A percentile compares a stretch with the other conserved stretches of the same genome.
Evolutionary conservation across 2,329 filamentous ascomycete genomes (phyloP).

Genomic region (Fusarium sp.): DNA sequence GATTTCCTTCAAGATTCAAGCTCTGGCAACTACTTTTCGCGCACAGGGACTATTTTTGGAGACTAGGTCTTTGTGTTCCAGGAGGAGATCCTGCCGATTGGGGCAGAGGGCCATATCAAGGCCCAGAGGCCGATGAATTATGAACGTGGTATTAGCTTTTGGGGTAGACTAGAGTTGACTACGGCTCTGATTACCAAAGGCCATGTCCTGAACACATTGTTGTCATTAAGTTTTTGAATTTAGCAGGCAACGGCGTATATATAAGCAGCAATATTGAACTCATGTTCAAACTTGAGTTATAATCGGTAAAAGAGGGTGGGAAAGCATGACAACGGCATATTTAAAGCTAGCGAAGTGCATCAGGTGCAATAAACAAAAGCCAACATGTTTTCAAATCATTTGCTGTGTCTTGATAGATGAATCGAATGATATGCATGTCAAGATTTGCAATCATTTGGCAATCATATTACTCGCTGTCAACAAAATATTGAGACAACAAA

Average conservation of each 20-base stretch:
- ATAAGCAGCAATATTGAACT: background rate
- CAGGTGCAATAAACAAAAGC: too few species aligned
- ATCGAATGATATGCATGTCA: too few species aligned
- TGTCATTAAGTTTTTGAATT: conserved; percentile 16
- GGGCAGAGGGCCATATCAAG: conserved; percentile 66
- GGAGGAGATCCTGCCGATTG: conserved; percentile 79
- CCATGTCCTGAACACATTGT: too few species aligned
- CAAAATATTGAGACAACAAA: too few species aligned
- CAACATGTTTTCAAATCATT: too few species aligned
- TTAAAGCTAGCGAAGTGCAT: too few species aligned
- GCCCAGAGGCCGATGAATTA: conserved; percentile 55
- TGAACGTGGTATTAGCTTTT: conserved; percentile 33
- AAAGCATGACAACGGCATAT: too few species aligned
- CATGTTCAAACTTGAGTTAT: too few species aligned
- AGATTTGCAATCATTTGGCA: too few species aligned
- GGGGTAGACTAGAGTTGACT: conserved; percentile 1
- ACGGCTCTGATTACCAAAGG: background rate
- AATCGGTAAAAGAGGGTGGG: background rate
- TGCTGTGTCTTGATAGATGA: background rate
- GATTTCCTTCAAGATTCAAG: conserved; percentile 72
- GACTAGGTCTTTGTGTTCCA: conserved; percentile 89
- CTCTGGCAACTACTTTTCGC: conserved; percentile 95
- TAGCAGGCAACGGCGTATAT: background rate
- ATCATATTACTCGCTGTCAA: too few species aligned
- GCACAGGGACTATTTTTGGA: conserved; percentile 97